Conservation (phyloP, 2,329 filamentous ascomycete species). For the Ophioceras dolichostomum region DNA sequence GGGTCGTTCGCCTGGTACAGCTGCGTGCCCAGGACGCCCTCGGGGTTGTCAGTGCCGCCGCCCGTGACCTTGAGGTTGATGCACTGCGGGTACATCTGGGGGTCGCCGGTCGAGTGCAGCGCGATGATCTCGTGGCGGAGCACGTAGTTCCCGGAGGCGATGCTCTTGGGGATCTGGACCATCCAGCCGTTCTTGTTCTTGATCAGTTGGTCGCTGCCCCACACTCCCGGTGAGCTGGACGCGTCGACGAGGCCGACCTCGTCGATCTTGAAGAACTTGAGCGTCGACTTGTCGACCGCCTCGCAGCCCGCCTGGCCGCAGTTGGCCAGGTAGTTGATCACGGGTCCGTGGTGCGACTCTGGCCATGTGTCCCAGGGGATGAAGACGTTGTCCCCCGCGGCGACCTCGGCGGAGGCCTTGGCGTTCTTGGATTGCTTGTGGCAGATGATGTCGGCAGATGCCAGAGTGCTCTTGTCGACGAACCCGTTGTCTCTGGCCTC, state of each 20-base stretch:
- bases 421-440: constrained; percentile 20
- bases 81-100: constrained; percentile 41
- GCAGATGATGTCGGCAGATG: constrained; percentile 30
- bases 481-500: constrained; percentile 35
- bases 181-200: constrained; percentile 35
- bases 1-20: constrained; percentile 13
- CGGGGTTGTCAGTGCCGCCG: constrained; percentile 16
- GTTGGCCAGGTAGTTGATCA: constrained; percentile 48
- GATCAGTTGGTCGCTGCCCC: constrained; percentile 29
- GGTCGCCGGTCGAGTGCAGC: constrained; percentile 32
- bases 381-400: constrained; percentile 25
- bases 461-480: constrained; percentile 27
- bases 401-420: constrained; percentile 20
- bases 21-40: constrained; percentile 8
- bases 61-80: constrained; percentile 45
- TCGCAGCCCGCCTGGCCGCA: constrained; percentile 5
- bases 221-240: constrained; percentile 13
- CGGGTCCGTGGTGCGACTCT: constrained; percentile 33
- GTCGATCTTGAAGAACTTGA: constrained; percentile 8
- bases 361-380: constrained; percentile 30
- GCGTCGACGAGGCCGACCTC: constrained; percentile 13
- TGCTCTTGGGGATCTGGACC: constrained; percentile 29
- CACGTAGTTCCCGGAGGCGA: constrained; percentile 35
- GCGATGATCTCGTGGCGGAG: constrained; percentile 38
- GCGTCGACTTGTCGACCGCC: constrained; percentile 5